Evolutionary conservation across 2,329 filamentous ascomycete genomes (phyloP).

Genomic region (Elsinoe necatrix): DNA sequence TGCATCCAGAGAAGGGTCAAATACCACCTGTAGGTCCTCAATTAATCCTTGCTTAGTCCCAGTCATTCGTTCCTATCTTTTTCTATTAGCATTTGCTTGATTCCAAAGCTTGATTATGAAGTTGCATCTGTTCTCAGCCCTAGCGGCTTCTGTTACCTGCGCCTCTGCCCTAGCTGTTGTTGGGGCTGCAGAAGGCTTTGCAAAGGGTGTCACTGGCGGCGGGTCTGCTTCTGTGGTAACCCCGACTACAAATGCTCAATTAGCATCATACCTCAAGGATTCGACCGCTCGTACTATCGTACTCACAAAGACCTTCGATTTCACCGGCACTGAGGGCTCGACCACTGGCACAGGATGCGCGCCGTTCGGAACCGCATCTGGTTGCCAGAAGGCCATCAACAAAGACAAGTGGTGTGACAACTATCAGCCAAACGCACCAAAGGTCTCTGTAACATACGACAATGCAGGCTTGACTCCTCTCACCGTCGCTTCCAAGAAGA

Average conservation of each 20-base stretch:
- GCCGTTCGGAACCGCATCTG: conserved; percentile 47
- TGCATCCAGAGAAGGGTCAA: background rate
- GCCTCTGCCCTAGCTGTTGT: conserved; percentile 24
- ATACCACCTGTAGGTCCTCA: background rate
- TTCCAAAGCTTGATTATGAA: background rate
- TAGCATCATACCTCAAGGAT: conserved; percentile 52
- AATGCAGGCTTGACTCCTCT: conserved; percentile 43
- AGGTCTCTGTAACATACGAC: conserved; percentile 34
- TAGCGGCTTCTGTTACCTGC: background rate
- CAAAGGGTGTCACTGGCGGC: conserved; percentile 51
- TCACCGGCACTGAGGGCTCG: conserved; percentile 46
- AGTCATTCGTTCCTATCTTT: background rate
- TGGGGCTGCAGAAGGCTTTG: conserved; percentile 41
- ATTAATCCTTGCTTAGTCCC: background rate
- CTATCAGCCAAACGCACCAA: conserved; percentile 19
- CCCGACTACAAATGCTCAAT: conserved; percentile 47
- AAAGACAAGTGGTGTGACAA: conserved; percentile 47
- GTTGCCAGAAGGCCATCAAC: conserved; percentile 51
- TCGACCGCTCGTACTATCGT: conserved; percentile 48
- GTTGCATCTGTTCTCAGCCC: background rate
- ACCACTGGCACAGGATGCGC: conserved; percentile 47
- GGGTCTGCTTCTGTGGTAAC: conserved; percentile 47
- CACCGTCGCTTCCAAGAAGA: conserved; percentile 32
- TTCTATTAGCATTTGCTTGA: background rate
- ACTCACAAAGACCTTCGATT: conserved; percentile 47